Percentiles rank a stretch among this genome's conserved stretches.
phyloP scores from a whole-genome alignment of 371 early-diverging fungal species.

The Mucor saturninus region DNA sequence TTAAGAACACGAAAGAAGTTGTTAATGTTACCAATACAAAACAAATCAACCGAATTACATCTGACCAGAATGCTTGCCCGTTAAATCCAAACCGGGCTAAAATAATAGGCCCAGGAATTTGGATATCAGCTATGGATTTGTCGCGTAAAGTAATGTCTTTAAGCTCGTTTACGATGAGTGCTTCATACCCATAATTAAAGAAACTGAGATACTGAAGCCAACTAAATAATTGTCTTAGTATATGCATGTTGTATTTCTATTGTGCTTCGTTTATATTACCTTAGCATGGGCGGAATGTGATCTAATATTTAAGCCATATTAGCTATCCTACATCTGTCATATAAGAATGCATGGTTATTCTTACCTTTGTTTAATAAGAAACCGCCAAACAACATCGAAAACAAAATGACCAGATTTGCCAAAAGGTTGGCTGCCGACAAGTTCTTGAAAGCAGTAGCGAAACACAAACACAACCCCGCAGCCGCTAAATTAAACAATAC shows the following conservation, averaged over 20 bases:
- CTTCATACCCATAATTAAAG: conserved; percentile 90
- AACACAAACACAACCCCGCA: conserved; percentile 79
- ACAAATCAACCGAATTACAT: conserved; percentile 31
- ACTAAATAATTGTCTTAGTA: conserved; percentile 12
- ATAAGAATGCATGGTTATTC: too few species aligned
- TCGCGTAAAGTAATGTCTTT: conserved; percentile 53
- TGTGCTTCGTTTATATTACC: conserved; percentile 24
- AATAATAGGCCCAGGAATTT: conserved; percentile 54
- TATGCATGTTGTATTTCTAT: neutral
- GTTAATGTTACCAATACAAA: conserved; percentile 37
- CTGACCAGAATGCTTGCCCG: conserved; percentile 53
- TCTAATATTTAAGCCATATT: conserved; percentile 19
- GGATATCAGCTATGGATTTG: conserved; percentile 54
- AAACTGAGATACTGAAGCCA: conserved; percentile 83
- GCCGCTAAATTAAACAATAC: conserved; percentile 83
- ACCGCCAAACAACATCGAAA: conserved; percentile 90
- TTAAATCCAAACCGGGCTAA: conserved; percentile 53
- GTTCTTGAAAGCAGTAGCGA: conserved; percentile 74
- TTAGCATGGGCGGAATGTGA: conserved; percentile 48
- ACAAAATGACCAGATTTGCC: conserved; percentile 79
- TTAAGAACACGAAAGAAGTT: conserved; percentile 44
- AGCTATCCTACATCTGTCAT: too few species aligned
- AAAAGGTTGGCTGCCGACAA: conserved; percentile 80
- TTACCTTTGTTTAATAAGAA: conserved; percentile 82
- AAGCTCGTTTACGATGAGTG: conserved; percentile 65